Evolutionary conservation across 2,329 filamentous ascomycete genomes (phyloP).

Genomic region (Colletotrichum tanaceti): DNA sequence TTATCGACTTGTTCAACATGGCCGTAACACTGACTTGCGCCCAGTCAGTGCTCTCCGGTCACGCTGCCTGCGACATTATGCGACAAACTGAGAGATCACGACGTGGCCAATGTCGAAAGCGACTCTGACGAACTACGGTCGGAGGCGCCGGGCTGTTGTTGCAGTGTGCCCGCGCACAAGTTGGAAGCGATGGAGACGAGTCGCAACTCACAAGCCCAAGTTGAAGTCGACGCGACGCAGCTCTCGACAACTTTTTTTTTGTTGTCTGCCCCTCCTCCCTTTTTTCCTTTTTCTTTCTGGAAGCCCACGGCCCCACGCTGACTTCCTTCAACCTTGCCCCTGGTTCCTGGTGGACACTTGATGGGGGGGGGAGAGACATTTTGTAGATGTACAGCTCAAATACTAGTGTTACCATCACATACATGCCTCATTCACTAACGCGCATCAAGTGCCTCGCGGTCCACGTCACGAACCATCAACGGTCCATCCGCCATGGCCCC

Average conservation of each 20-base stretch:
- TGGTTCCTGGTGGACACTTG: conserved; percentile 25
- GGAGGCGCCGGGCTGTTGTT: conserved; percentile 19
- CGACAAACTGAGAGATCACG: neutral
- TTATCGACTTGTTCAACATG: neutral
- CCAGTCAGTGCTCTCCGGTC: conserved; percentile 27
- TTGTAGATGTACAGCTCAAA: neutral
- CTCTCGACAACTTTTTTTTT: conserved; percentile 1
- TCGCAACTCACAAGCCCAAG: neutral
- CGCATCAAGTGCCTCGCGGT: conserved; percentile 8
- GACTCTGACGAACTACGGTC: conserved; percentile 4
- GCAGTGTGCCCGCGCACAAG: neutral
- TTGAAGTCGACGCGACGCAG: conserved; percentile 8
- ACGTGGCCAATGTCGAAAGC: conserved; percentile 2
- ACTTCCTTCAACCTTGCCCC: conserved; percentile 10
- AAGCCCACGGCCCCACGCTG: conserved; percentile 31
- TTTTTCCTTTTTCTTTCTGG: conserved; percentile 24
- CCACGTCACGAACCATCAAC: conserved; percentile 23
- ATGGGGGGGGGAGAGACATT: neutral
- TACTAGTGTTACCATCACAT: neutral
- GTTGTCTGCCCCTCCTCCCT: no score
- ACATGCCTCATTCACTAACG: neutral
- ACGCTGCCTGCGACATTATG: conserved; percentile 28
- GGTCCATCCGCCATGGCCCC: conserved; percentile 25
- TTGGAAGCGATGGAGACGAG: neutral
- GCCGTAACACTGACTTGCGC: conserved; percentile 1